A percentile compares a stretch with the other conserved stretches of the same genome.
Evolutionary conservation across 768 basidiomycete genomes (phyloP).

Genomic region (Russula olivacea): DNA sequence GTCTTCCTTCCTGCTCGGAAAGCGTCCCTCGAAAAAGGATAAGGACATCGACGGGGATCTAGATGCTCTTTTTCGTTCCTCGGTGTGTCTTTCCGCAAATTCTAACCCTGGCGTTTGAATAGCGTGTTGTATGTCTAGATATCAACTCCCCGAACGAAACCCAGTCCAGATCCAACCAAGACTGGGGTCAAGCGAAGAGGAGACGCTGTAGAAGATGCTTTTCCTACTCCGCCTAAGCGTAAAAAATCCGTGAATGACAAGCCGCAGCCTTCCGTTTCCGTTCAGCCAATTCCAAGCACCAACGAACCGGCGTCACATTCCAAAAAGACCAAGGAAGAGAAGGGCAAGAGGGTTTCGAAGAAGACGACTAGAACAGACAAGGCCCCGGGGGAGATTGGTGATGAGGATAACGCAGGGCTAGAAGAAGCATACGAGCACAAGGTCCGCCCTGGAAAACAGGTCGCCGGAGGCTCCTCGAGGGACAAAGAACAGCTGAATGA

Average conservation of each 20-base stretch:
- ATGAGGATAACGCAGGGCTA: conserved; percentile 32
- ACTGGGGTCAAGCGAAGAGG: conserved; percentile 4
- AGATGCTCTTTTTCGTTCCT: conserved; percentile 54
- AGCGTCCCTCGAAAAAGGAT: not conserved
- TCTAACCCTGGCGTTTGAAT: not conserved
- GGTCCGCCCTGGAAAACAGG: conserved; percentile 7
- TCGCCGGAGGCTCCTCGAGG: conserved; percentile 21
- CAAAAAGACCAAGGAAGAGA: conserved; percentile 28
- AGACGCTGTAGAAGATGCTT: not conserved
- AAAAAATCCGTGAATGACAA: conserved; percentile 21
- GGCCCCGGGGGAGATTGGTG: conserved; percentile 25
- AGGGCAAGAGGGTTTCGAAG: conserved; percentile 22
- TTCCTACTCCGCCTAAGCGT: conserved; percentile 16
- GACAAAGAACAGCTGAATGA: conserved; percentile 22
- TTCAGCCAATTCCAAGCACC: not conserved
- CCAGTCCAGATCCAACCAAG: conserved; percentile 18
- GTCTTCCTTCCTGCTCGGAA: conserved; percentile 23
- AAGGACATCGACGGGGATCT: conserved; percentile 49
- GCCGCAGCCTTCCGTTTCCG: conserved; percentile 20
- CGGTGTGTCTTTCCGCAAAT: conserved; percentile 36
- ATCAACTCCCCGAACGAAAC: conserved; percentile 5
- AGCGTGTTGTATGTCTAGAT: not conserved
- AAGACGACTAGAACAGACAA: conserved; percentile 13
- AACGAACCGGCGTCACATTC: conserved; percentile 20
- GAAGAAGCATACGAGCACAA: conserved; percentile 33